Evolutionary conservation across 345 rosid genomes (phyloP).

Genomic region (Syzygium grande): DNA sequence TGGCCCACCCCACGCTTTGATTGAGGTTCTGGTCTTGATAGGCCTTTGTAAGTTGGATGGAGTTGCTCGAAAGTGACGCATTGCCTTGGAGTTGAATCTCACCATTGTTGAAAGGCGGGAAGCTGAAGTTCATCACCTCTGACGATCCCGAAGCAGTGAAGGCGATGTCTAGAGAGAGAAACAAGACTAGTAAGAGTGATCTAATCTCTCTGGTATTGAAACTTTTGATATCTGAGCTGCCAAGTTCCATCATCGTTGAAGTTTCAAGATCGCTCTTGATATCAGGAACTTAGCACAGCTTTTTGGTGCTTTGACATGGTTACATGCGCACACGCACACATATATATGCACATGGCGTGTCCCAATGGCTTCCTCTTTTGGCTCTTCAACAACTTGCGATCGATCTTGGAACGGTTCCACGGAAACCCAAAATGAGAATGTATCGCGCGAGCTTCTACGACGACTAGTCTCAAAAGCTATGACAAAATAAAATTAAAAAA

Average conservation of each 20-base stretch:
- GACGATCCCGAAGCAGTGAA: background rate
- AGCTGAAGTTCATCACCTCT: background rate
- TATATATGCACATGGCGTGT: background rate
- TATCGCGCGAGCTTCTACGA: background rate
- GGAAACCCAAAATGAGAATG: background rate
- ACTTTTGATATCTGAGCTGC: background rate
- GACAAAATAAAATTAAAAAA: too few relatives aligned
- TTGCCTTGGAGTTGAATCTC: background rate
- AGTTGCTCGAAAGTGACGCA: fast-evolving
- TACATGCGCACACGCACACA: background rate
- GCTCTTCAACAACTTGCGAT: background rate
- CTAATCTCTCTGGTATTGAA: background rate
- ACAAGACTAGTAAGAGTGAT: background rate
- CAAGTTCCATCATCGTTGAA: background rate
- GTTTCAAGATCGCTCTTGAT: background rate
- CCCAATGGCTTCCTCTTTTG: too few relatives aligned
- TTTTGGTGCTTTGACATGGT: background rate
- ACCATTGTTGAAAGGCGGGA: background rate
- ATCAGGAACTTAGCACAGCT: background rate
- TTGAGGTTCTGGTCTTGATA: fast-evolving
- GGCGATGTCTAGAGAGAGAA: background rate
- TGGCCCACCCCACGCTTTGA: background rate
- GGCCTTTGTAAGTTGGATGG: background rate
- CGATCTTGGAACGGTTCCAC: background rate
- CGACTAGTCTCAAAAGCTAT: background rate